A percentile compares a stretch with the other conserved stretches of the same genome.
phyloP scores from a whole-genome alignment of 345 rosid species.

The Gossypium turneri region DNA sequence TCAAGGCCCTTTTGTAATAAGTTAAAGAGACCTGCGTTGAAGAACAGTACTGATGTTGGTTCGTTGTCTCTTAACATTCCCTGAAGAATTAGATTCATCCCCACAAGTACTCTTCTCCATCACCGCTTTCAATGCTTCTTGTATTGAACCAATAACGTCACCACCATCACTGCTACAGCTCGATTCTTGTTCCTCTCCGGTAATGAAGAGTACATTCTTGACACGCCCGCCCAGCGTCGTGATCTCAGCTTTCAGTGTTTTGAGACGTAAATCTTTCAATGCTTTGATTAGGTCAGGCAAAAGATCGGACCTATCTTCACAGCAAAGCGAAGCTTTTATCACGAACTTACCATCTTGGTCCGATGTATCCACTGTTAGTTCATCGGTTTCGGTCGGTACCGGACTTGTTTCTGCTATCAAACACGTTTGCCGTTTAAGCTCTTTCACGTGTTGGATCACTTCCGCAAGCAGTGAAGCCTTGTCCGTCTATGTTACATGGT shows the following conservation, averaged over 20 bases:
- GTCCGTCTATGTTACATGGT: constrained; percentile 57
- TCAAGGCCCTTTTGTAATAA: constrained; percentile 12
- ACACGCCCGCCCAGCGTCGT: constrained; percentile 89
- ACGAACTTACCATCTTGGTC: constrained; percentile 82
- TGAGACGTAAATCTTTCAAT: constrained; percentile 68
- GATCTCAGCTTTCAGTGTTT: constrained; percentile 87
- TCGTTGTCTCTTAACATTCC: constrained; percentile 81
- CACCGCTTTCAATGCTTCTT: constrained; percentile 86
- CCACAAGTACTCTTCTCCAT: constrained; percentile 72
- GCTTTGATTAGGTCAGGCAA: constrained; percentile 84
- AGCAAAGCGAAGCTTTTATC: constrained; percentile 86
- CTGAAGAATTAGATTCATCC: constrained; percentile 59
- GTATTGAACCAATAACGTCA: constrained; percentile 51
- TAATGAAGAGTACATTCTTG: constrained; percentile 85
- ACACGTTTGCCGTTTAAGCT: constrained; percentile 74
- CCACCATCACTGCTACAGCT: constrained; percentile 32
- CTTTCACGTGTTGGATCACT: constrained; percentile 97
- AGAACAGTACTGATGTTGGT: constrained; percentile 50
- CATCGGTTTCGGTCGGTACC: constrained; percentile 80
- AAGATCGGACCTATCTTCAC: constrained; percentile 89
- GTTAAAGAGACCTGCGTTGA: constrained; percentile 64
- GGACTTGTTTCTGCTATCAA: constrained; percentile 76
- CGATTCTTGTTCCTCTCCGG: constrained; percentile 63
- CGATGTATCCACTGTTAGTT: constrained; percentile 73
- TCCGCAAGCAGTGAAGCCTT: constrained; percentile 95